A percentile compares a stretch with the other conserved stretches of the same genome.
Evolutionary conservation across 345 rosid genomes (phyloP).

Genomic region (Syzygium jambos): DNA sequence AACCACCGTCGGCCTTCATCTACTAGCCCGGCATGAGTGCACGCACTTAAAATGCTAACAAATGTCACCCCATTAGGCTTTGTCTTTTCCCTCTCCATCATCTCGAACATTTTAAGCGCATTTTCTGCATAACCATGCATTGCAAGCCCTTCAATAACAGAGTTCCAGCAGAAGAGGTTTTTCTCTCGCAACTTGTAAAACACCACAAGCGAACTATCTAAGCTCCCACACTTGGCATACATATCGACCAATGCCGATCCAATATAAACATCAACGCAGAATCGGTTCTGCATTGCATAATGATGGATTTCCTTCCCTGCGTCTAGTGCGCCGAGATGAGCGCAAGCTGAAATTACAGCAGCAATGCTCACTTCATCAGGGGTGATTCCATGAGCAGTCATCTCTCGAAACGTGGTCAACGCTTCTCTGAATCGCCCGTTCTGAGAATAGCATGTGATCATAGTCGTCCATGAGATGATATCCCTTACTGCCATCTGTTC

Average conservation of each 20-base stretch:
- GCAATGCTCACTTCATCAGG: conserved; percentile 72
- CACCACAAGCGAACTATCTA: conserved; percentile 48
- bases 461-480: conserved; percentile 67
- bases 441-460: conserved; percentile 63
- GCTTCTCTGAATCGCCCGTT: conserved; percentile 57
- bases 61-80: conserved; percentile 68
- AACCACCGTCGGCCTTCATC: conserved; percentile 54
- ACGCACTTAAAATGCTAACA: conserved; percentile 65
- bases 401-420: conserved; percentile 38
- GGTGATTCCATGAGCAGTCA: conserved; percentile 30
- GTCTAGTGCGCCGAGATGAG: conserved; percentile 70
- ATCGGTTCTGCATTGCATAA: conserved; percentile 34
- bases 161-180: conserved; percentile 80
- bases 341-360: conserved; percentile 72
- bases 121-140: conserved; percentile 56
- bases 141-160: conserved; percentile 72
- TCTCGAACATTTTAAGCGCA: conserved; percentile 51
- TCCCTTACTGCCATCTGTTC: conserved; percentile 54
- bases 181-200: conserved; percentile 61
- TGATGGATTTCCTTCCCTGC: conserved; percentile 58
- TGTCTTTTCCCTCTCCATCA: conserved; percentile 44
- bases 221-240: conserved; percentile 81
- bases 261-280: conserved; percentile 60
- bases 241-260: conserved; percentile 80
- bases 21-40: conserved; percentile 77